These are phyloP conservation scores for Creolimax fragrantissima DNA, from an alignment of 78 protist species.

Conservation along the genomic window DNA sequence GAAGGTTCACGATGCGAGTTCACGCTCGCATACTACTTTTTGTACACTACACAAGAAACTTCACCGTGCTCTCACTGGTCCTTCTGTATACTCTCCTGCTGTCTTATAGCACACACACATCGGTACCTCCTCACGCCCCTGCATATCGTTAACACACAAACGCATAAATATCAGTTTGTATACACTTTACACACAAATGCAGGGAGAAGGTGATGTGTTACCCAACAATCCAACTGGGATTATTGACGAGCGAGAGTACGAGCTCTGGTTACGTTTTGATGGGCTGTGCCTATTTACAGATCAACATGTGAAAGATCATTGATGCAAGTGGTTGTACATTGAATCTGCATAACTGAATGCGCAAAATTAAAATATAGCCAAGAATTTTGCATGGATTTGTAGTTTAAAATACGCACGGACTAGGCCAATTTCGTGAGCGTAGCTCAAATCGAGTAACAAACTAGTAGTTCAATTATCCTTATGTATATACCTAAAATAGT, in stretches of 20 bases:
- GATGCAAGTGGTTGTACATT: no score
- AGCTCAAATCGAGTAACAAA: no score
- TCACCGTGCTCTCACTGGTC: not conserved
- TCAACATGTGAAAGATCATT: no score
- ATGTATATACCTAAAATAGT: no score
- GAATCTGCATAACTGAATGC: no score
- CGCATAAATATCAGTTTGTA: not conserved
- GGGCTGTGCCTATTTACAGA: not conserved
- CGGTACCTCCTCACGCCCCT: not conserved
- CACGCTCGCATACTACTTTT: not conserved
- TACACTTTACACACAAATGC: not conserved
- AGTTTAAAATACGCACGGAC: no score
- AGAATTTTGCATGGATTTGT: no score
- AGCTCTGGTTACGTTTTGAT: not conserved
- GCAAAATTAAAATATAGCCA: no score
- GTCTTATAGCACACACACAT: not conserved
- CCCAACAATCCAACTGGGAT: not conserved
- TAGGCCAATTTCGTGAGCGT: no score
- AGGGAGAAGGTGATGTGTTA: not conserved
- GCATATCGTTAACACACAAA: not conserved
- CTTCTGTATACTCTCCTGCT: not conserved
- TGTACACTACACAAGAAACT: not conserved
- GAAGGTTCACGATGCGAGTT: not conserved
- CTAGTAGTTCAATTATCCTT: no score
- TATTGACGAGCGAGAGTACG: not conserved